Evolutionary conservation across 2,329 filamentous ascomycete genomes (phyloP).

Genomic region (Aspergillus sp.): DNA sequence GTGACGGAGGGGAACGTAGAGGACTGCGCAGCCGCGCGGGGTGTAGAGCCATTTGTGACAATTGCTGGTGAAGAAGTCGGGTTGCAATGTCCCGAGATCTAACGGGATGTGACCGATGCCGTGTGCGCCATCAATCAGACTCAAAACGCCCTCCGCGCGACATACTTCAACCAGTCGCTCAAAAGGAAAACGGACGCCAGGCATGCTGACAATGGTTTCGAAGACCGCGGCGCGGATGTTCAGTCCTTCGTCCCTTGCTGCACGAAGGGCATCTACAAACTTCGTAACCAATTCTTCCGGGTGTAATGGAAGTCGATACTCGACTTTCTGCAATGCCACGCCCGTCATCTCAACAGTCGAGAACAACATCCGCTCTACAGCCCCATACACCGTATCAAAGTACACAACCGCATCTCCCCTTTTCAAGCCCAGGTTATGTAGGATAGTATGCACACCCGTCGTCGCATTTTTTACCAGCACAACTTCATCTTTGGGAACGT

Average conservation of each 20-base stretch:
- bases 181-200: conserved; percentile 74
- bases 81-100: conserved; percentile 58
- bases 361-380: conserved; percentile 65
- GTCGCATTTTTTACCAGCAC: conserved; percentile 82
- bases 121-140: conserved; percentile 78
- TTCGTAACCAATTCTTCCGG: conserved; percentile 58
- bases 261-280: conserved; percentile 55
- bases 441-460: conserved; percentile 60
- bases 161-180: conserved; percentile 60
- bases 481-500: conserved; percentile 57
- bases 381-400: conserved; percentile 73
- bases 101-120: conserved; percentile 71
- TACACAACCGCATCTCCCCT: conserved; percentile 66
- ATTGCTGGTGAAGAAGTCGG: conserved; percentile 83
- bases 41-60: conserved; percentile 85
- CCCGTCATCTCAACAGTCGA: conserved; percentile 64
- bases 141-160: conserved; percentile 60
- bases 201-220: conserved; percentile 72
- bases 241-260: conserved; percentile 51
- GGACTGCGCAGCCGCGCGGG: conserved; percentile 71
- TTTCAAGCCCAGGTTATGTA: conserved; percentile 66
- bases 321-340: conserved; percentile 48
- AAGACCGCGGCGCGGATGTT: conserved; percentile 64
- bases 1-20: conserved; percentile 71
- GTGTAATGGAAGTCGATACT: conserved; percentile 60